Base-by-base conservation (phyloP, 140 eudicot genomes). In the Ambrosia hybrid region DNA sequence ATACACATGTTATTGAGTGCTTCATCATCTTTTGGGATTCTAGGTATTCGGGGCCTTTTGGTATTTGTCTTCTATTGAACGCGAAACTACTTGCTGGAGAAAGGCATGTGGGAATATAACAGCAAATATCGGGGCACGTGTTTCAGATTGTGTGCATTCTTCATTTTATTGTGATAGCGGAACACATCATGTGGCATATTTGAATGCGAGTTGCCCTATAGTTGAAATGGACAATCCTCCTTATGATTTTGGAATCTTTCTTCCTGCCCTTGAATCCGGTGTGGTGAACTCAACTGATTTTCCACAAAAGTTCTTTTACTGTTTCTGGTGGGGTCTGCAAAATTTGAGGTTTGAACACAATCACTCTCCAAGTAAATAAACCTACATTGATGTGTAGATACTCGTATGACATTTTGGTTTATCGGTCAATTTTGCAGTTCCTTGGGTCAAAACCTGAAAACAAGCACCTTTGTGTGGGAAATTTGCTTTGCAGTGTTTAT, bases 291-390 rank as follows among this genome's bases (percentile, higher is more conserved):
- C 99, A 6, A 82, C 68, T 57, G 86, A 95, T 84, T 91, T 95
- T 70, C 95, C 91, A 10, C 83, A 91, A 79, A 95, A 95, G 85
- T 88, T 95, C 74, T 88, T 95, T 57, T 95, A 86, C 76, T 95
- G 99, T 83, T 95, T 95, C 82, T 95, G 99, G 99, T 95, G 99
- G 99, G 99, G 99, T 33, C 85, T 95, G 78, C 99, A 95, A 84
- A 91, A 95, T 79, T 74, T 95, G 72, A 94, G 99, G 99, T 94
- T 78, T 48, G 70, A 45, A 57, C 36, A 39, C 14, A 39, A 39
- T 64, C n/a, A 41, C 69, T 8, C 34, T 21, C 45, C 41, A 3
- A 56, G 38, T 37, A 1, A 48, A 3, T 33, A 30, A 36, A 10
- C 45, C 58, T 48, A 43, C 15, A 37, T 62, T 21, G 6, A 37